Base-by-base conservation (phyloP, 805 yeast genomes). In the Clavispora asparagi region DNA sequence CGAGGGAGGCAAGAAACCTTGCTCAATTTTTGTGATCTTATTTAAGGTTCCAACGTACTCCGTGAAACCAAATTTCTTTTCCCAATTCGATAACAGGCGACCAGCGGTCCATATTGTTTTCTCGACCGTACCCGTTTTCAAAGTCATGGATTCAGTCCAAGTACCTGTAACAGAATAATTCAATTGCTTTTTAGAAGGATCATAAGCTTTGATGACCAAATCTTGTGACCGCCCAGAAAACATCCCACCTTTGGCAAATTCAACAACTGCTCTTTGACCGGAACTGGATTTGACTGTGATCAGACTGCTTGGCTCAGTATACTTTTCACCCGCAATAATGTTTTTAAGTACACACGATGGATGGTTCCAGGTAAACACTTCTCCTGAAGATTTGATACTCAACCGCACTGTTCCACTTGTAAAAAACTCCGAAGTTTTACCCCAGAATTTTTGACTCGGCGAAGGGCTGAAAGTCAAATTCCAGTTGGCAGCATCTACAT, bases 381-480 rank as follows among this genome's bases (percentile, higher is more conserved):
- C 96, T 1, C 88, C 90, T 0, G 83, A 74, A 2, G 70, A 57
- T 47, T 78, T 77, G 39, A 83, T 70, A 2, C 73, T 71, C 33
- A 94, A 69, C 39, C 74, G 76, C 4, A 85, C 70, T 12, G 71
- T 71, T 33, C 99, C 99, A 39, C 77, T 80, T 53, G 88, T 87
- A 40, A 78, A 77, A 47, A 94, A 69, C 62, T 94, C 98, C 7
- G 87, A 82, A 26, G 91, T 83, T 67, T 92, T 94, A 42, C 98
- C 97, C 95, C 97, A 92, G 58, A 88, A 87, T 62, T 90, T 89
- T 57, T 91, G 97, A 19, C 78, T 77, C 0, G 96, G 96, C 25
- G 81, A 68, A 3, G 86, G 76, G n/a, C 80, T 72, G 52, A 80
- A 83, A 33, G 74, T 71, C 36, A 81, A 61, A 42, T 78, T 80